Base-by-base conservation (phyloP, 1,284 basidiomycete species). In the Ceratobasidium sp. region DNA sequence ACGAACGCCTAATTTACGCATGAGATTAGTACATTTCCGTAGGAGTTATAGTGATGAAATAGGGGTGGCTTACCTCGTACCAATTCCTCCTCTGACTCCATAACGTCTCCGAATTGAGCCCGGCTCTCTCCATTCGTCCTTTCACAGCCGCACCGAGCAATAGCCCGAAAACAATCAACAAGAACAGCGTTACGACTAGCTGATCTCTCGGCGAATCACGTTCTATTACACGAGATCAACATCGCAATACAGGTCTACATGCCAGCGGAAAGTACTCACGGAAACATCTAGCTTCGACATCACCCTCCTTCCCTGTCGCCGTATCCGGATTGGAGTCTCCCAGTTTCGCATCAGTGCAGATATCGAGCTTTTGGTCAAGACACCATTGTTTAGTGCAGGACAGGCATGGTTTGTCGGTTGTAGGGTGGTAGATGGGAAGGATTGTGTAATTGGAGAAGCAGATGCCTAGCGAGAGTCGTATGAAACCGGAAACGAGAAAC, bases 381-480 rank as follows among this genome's bases (percentile, higher is more conserved):
- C 96, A 98, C 92, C 96, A 98, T 83, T 96, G 94, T 82, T 96
- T 95, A 12, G 96, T 98, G 84, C 96, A 98, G 6, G 93, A 93
- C 28, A 96, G 87, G 85, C 96, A 98, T 7, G 96, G 96, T 84
- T 97, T 95, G 1, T 94, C 94, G 81, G 94, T 93, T 82, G 94
- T 92, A 9, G 96, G 94, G 46, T 90, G 89, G 81, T 92, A 91
- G 80, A 98, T 88, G 59, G 91, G 93, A 78, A 97, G 87, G 82
- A 97, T 97, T 26, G 94, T 92, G 82, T 94, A 96, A 83, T 96
- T 96, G 23, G 92, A 87, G 83, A 97, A 98, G 86, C 96, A 98
- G 84, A 96, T 94, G 86, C 96, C 95, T 97, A 57, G 56, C 38
- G 15, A 54, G 17, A 15, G 54, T 20, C 7, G 28, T 40, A 23